Percentiles rank a stretch among this genome's conserved stretches.
Evolutionary conservation across 768 basidiomycete species (phyloP).

Genomic region (Amanita molliuscula): DNA sequence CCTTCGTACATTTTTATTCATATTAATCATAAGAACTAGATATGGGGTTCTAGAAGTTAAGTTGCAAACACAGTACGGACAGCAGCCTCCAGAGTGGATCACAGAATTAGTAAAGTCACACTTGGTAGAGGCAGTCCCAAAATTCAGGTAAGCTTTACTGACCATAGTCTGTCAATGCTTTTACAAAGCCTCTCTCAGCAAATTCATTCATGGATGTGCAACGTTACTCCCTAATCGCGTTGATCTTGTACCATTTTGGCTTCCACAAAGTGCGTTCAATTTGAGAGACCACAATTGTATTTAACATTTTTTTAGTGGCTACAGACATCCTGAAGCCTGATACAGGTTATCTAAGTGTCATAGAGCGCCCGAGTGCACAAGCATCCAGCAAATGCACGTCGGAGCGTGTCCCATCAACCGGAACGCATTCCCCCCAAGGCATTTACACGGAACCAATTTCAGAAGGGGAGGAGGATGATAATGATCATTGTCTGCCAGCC

Average conservation of each 20-base stretch:
- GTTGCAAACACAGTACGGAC: slow-evolving; percentile 90
- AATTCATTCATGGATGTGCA: slow-evolving; percentile 96
- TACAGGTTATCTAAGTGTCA: slow-evolving; percentile 59
- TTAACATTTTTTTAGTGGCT: slow-evolving; percentile 52
- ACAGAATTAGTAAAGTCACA: slow-evolving; percentile 92
- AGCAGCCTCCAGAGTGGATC: slow-evolving; percentile 95
- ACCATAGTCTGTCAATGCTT: not conserved
- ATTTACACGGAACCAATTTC: slow-evolving; percentile 84
- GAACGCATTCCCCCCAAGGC: slow-evolving; percentile 30
- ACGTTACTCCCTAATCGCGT: slow-evolving; percentile 88
- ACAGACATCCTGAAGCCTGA: slow-evolving; percentile 91
- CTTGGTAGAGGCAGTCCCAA: slow-evolving; percentile 94
- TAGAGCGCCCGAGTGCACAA: slow-evolving; percentile 58
- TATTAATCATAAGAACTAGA: slow-evolving; percentile 18
- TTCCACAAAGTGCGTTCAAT: slow-evolving; percentile 69
- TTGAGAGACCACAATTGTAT: not conserved
- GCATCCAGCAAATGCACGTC: slow-evolving; percentile 38
- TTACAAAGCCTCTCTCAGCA: slow-evolving; percentile 32
- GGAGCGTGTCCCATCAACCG: slow-evolving; percentile 32
- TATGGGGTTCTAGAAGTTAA: slow-evolving; percentile 97
- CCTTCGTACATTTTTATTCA: not conserved
- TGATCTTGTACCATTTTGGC: slow-evolving; percentile 96
- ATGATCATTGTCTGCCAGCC: slow-evolving; percentile 53
- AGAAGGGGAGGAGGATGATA: slow-evolving; percentile 91
- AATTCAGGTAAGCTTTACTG: slow-evolving; percentile 60